Evolutionary conservation across 306 rosid genomes (phyloP), one percentile per base, ranked within the genome.

Genomic region (Purshia tridentata): DNA sequence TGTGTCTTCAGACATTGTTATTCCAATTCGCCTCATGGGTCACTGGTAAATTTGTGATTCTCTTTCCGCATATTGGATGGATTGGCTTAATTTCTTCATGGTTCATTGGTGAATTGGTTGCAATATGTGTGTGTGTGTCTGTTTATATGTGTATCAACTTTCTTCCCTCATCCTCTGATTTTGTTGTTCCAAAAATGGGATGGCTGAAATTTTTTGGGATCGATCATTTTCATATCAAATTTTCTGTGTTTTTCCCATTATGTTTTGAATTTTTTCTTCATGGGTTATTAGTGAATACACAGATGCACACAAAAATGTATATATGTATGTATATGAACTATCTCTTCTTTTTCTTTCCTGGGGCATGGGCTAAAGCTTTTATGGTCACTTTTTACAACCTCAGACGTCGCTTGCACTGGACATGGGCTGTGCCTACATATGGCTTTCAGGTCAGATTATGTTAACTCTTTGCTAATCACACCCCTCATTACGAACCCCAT

Each of bases 381-480:
- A 40, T 95, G 53, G 5, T 80, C 40, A n/a, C 84, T 11, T 91
- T 81, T 78, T 95, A 95, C 79, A 50, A 86, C 76, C 87, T 90
- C 40, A 76, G 97, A 72, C 86, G 81, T 11, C 65, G 85, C 64
- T 66, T 95, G 55, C 96, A 95, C 83, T 96, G 91, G 73, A 91
- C 92, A 0, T 95, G 99, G 99, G 96, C 39, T 51, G 98, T 95
- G 42, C 99, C 99, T 11, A 77, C 98, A 55, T 82, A 74, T 73
- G 99, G 98, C 77, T 91, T 87, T 77, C 96, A 90, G 98, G 98
- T 93, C 18, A n/a, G n/a, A n/a, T n/a, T n/a, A n/a, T n/a, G n/a
- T n/a, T n/a, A n/a, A n/a, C n/a, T n/a, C n/a, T n/a, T n/a, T n/a
- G n/a, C n/a, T n/a, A n/a, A n/a, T n/a, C n/a, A n/a, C n/a, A n/a